Conservation (phyloP, 305 asterid genomes). For the Fraxinus baroniana region DNA sequence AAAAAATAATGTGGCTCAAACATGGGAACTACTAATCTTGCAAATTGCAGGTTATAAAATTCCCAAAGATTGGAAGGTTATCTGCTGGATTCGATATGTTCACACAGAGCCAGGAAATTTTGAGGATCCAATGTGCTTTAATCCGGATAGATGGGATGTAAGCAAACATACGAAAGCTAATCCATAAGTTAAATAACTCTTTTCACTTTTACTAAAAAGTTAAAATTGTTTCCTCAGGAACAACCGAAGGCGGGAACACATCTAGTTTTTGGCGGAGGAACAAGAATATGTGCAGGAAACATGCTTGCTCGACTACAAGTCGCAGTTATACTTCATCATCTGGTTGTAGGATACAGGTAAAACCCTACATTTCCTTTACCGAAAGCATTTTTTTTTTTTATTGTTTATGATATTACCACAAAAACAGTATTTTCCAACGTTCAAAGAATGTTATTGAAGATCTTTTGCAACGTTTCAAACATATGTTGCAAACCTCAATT, state of each 20-base stretch:
- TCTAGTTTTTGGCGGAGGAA: slow-evolving; percentile 52
- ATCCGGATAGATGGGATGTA: slow-evolving; percentile 61
- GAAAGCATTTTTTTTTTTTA: no score
- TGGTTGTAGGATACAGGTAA: slow-evolving; percentile 49
- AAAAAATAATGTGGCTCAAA: no score
- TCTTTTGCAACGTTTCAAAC: no score
- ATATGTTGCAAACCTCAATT: no score
- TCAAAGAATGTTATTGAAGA: no score
- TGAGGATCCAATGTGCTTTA: slow-evolving; percentile 52
- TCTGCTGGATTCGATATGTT: slow-evolving; percentile 51
- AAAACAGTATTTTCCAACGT: no score
- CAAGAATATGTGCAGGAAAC: slow-evolving; percentile 56
- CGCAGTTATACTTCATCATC: slow-evolving; percentile 43
- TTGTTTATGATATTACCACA: no score
- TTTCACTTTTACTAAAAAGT: background rate
- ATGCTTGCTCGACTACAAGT: slow-evolving; percentile 60
- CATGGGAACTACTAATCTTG: background rate
- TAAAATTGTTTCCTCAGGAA: slow-evolving; percentile 22
- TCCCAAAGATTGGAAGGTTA: slow-evolving; percentile 57
- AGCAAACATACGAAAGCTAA: slow-evolving; percentile 9
- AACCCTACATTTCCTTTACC: background rate
- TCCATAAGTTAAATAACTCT: background rate
- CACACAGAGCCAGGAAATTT: slow-evolving; percentile 51
- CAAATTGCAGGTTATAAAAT: slow-evolving; percentile 43
- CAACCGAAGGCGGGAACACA: slow-evolving; percentile 41